Evolutionary conservation across 83 land plant species (phyloP).

Genomic region (Thuja plicata): DNA sequence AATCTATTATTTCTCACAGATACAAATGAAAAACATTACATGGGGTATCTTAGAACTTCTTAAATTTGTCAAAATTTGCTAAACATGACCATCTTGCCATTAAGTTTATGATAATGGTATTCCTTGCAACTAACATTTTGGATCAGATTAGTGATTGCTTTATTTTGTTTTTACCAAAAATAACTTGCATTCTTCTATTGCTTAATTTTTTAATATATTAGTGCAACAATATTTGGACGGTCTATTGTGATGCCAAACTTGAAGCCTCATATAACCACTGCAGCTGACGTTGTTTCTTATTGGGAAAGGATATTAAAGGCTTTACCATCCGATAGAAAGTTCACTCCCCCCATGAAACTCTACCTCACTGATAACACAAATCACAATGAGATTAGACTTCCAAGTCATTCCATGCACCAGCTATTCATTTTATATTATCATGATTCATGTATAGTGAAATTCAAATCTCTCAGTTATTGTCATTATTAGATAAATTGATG

Average conservation of each 20-base stretch:
- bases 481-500: not conserved
- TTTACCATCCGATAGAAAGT: slow-evolving; percentile 49
- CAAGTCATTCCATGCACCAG: slow-evolving; percentile 50
- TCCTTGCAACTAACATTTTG: not conserved
- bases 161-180: not conserved
- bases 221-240: slow-evolving; percentile 77
- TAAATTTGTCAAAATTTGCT: not conserved
- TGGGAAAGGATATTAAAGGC: slow-evolving; percentile 74
- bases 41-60: not conserved
- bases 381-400: slow-evolving; percentile 77
- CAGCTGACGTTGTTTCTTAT: slow-evolving; percentile 77
- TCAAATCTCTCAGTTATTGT: not conserved
- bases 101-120: not conserved
- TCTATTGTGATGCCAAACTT: slow-evolving; percentile 96
- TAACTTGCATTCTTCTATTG: not conserved
- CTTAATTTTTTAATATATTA: slow-evolving; percentile 21
- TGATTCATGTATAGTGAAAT: not conserved
- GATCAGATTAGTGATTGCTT: not conserved
- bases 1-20: no score
- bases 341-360: slow-evolving; percentile 88
- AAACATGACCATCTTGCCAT: not conserved
- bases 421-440: not conserved
- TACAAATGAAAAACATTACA: not conserved
- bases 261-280: slow-evolving; percentile 90
- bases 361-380: slow-evolving; percentile 86